Base-by-base conservation (phyloP, 2,329 filamentous ascomycete species). In the Talaromyces sp. region DNA sequence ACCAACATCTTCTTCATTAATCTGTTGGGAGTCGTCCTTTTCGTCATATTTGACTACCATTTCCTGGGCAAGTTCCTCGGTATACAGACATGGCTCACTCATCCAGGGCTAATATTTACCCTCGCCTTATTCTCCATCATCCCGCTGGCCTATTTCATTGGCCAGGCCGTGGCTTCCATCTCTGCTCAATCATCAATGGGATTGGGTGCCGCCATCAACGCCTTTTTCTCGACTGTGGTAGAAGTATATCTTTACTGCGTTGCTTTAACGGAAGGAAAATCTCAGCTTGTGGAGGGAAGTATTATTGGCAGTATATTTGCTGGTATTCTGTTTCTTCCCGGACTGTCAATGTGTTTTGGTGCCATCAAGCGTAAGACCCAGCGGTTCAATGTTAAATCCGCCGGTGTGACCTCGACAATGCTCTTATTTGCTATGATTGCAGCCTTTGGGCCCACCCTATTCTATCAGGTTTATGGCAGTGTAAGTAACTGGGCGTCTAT, bases 1-100 rank as follows among this genome's bases (percentile, higher is more conserved):
- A 99, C 94, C 56, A 99, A 99, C 75, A 96, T 99, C 69, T 97
- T 99, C 76, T 85, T 99, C 61, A 97, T 99, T 79, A 99, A 99
- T 71, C 83, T 99, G 52, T 90, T 97, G 77, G 88, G 86, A 11
- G 84, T 99, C 16, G 94, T 99, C n/a, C 77, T 90, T 20, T 97
- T 99, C 68, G 89, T 93, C 66, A 95, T 99, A 57, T 85, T 96
- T 60, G 94, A 99, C 77, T 97, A 93, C 81, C 86, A 86, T 54
- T 80, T 99, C 20, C 79, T 99, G 22, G 82, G 86, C 30, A 78
- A 86, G 14, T 74, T 85, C 3, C 74, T 97, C 32, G 83, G 87
- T 17, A 62, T 95, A 20, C 77, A 94, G 22, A 85, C 81, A 56
- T 84, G 86, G 70, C 74, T 97, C 61, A 96, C 93, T 0, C 86